Base-by-base conservation (phyloP, 2,329 filamentous ascomycete species). In the Penicillium sp. region DNA sequence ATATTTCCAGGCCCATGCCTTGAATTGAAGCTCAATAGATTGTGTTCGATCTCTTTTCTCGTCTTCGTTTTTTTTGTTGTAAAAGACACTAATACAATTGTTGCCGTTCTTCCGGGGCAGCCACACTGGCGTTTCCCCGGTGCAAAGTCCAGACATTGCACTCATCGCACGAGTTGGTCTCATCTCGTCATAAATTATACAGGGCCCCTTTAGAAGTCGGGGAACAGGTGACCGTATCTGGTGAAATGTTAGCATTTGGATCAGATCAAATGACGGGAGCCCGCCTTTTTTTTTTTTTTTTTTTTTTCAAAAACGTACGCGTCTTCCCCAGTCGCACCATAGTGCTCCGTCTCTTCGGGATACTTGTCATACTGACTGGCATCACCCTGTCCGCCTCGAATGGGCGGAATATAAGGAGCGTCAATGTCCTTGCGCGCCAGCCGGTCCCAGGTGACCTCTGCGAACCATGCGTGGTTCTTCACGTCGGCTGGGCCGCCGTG, bases 301-400 rank as follows among this genome's bases (percentile, higher is more conserved):
- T 18, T 18, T 18, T 18, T 18, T 18, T 18, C 3, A 1, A 18
- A 26, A 45, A 86, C 91, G 76, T 78, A 96, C 91, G 89, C 85
- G 71, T 97, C 91, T 55, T 84, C 77, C 39, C 88, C 90, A 46
- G 73, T 73, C 58, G 80, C 75, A 35, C 93, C 93, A 66, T 98
- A 98, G 66, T 85, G 83, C 70, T 98, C 93, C 39, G 88, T 89
- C 70, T 98, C 93, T 71, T 98, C 93, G 1, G 93, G 90, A 69
- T 98, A 98, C 69, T 90, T 88, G 73, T 98, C 93, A 66, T 98
- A 98, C 70, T 96, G 88, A 72, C 90, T 96, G 44, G 93, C 89
- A 73, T 98, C 93, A 50, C 93, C 93, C 28, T 89, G 85, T 37
- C 93, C 93, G 37, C 89, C 90, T 67, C 93, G 87, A 52, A 98